Conservation (phyloP, 1,284 basidiomycete species). For the Sporisorium iseilematis-ciliati region DNA sequence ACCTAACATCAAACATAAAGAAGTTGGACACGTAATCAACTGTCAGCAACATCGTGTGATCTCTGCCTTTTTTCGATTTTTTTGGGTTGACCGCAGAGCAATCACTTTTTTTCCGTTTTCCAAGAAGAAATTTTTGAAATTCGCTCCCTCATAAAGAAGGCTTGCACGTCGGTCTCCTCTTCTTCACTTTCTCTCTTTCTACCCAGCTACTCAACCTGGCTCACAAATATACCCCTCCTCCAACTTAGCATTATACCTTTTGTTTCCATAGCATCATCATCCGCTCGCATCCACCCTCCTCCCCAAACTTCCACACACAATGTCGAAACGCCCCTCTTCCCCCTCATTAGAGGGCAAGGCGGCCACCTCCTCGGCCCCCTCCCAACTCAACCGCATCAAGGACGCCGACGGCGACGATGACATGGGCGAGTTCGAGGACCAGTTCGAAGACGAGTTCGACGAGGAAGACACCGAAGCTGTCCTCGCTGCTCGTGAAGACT, state of each 20-base stretch:
- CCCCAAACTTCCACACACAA: slow-evolving; percentile 11
- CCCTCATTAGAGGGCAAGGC: slow-evolving; percentile 36
- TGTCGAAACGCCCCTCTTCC: slow-evolving; percentile 52
- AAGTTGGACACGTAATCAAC: not conserved
- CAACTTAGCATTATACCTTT: slow-evolving; percentile 11
- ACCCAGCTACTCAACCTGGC: slow-evolving; percentile 36
- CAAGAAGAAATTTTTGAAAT: slow-evolving; percentile 38
- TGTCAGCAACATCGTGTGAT: not conserved
- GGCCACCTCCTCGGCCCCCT: slow-evolving; percentile 19
- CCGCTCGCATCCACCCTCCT: not conserved
- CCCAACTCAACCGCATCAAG: slow-evolving; percentile 41
- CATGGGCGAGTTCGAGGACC: slow-evolving; percentile 74
- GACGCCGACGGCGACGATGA: slow-evolving; percentile 70
- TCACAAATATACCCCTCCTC: slow-evolving; percentile 44
- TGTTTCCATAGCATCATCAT: slow-evolving; percentile 8
- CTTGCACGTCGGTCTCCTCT: slow-evolving; percentile 12
- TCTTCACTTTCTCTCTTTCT: slow-evolving; percentile 8
- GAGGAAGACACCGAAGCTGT: slow-evolving; percentile 70
- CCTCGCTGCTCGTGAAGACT: slow-evolving; percentile 33
- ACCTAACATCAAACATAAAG: slow-evolving; percentile 8
- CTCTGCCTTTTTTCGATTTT: not conserved
- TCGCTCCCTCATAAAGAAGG: slow-evolving; percentile 17
- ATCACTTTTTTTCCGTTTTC: not conserved
- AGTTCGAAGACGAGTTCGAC: slow-evolving; percentile 74
- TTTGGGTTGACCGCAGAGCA: slow-evolving; percentile 16